Conservation (phyloP, 208 protist genomes). For the Leishmania turanica region DNA sequence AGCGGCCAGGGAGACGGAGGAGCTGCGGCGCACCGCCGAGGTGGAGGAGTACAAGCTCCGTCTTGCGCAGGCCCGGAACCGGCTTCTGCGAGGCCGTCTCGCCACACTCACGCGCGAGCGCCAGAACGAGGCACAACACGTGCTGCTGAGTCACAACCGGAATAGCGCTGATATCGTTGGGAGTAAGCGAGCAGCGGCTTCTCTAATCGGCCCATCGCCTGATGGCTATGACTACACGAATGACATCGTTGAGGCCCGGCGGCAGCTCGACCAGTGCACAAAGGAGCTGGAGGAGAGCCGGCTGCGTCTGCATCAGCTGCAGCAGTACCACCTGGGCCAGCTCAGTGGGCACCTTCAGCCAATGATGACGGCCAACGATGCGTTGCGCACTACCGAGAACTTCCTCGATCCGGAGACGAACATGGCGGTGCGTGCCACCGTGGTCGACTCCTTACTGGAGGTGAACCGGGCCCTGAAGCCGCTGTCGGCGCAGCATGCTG, state of each 20-base stretch:
- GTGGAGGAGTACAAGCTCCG: constrained; percentile 56
- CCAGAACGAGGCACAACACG: not conserved
- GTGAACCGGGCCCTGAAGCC: constrained; percentile 39
- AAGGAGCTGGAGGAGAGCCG: constrained; percentile 43
- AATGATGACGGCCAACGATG: constrained; percentile 31
- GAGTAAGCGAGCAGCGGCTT: not conserved
- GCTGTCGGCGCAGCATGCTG: constrained; percentile 9
- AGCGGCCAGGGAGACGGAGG: constrained; percentile 21
- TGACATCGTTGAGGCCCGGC: constrained; percentile 39
- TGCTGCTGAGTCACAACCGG: not conserved
- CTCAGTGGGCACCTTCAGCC: constrained; percentile 57
- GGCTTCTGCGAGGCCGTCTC: constrained; percentile 38
- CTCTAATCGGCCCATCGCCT: not conserved
- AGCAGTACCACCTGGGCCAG: constrained; percentile 61
- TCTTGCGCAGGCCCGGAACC: constrained; percentile 46
- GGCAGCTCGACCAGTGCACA: constrained; percentile 46
- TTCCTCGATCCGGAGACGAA: constrained; percentile 68
- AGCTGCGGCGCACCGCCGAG: constrained; percentile 43
- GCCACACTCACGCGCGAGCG: constrained; percentile 32
- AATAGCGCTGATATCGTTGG: too few relatives aligned
- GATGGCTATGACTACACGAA: constrained; percentile 28
- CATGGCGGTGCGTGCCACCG: constrained; percentile 55
- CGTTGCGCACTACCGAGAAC: constrained; percentile 44
- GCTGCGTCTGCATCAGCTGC: constrained; percentile 45
- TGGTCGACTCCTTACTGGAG: constrained; percentile 56